Conservation (phyloP, 768 basidiomycete genomes). For the Artomyces pyxidatus region DNA sequence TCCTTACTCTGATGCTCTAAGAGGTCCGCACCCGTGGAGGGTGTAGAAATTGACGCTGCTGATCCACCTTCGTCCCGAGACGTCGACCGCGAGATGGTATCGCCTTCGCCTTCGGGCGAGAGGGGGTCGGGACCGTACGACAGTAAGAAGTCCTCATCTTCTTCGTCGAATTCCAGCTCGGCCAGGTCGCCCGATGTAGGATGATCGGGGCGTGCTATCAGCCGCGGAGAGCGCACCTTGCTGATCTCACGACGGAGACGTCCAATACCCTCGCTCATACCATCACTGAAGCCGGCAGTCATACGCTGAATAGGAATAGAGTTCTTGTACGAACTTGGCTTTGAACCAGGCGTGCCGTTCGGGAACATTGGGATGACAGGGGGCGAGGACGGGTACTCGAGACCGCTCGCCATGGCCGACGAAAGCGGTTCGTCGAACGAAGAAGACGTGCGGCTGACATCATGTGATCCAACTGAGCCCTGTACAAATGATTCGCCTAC, state of each 20-base stretch:
- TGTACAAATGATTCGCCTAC: conserved; percentile 45
- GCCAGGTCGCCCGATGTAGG: conserved; percentile 24
- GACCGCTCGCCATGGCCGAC: conserved; percentile 56
- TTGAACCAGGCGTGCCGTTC: conserved; percentile 47
- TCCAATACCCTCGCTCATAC: conserved; percentile 53
- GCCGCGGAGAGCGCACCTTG: conserved; percentile 39
- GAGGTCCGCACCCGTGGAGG: conserved; percentile 28
- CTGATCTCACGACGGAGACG: conserved; percentile 49
- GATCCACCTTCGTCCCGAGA: conserved; percentile 22
- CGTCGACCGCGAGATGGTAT: conserved; percentile 15
- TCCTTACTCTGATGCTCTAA: conserved; percentile 15
- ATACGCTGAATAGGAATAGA: conserved; percentile 53
- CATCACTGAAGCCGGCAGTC: conserved; percentile 40
- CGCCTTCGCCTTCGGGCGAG: conserved; percentile 13
- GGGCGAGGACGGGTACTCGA: conserved; percentile 38
- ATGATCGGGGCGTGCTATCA: conserved; percentile 22
- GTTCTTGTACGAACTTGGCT: conserved; percentile 30
- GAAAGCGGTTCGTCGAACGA: conserved; percentile 78
- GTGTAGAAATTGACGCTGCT: conserved; percentile 30
- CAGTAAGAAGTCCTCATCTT: conserved; percentile 52
- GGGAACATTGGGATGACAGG: conserved; percentile 72
- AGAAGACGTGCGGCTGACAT: conserved; percentile 37
- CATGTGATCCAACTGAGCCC: conserved; percentile 36
- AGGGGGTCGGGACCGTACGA: conserved; percentile 1
- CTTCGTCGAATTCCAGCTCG: conserved; percentile 56